These are phyloP conservation scores for Guillardia theta DNA, from an alignment of 78 protist genomes.

Conservation along the genomic window DNA sequence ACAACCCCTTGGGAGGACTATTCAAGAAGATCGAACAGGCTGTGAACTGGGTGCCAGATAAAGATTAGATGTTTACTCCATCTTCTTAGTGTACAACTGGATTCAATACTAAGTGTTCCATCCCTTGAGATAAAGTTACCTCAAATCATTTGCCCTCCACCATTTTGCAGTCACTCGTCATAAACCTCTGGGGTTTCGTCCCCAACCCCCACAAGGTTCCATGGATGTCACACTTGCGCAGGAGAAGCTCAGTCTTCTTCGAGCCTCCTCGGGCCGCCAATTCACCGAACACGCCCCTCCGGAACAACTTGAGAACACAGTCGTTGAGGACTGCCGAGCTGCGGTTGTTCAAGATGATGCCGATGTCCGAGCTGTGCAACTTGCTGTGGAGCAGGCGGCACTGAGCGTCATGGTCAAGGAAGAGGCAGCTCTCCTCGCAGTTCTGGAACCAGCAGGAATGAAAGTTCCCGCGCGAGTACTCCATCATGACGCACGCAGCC, in stretches of 20 bases:
- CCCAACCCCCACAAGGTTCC: not conserved
- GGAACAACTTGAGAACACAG: not conserved
- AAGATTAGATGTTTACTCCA: too few species aligned
- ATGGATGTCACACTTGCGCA: not conserved
- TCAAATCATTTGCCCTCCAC: too few species aligned
- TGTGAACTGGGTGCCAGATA: not conserved
- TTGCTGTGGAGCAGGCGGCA: not conserved
- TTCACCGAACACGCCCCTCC: not conserved
- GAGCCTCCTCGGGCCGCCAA: too few species aligned
- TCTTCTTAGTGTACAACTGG: too few species aligned
- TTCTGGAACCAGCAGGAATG: not conserved
- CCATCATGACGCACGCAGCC: not conserved
- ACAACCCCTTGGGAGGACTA: not conserved
- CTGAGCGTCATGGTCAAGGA: not conserved
- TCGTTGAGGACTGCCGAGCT: not conserved
- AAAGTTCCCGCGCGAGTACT: not conserved
- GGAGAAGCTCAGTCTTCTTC: not conserved
- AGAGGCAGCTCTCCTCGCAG: not conserved
- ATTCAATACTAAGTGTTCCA: too few species aligned
- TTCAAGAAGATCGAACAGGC: not conserved
- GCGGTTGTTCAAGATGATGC: not conserved
- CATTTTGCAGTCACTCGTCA: too few species aligned
- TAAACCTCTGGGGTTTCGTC: not conserved
- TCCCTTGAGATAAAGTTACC: too few species aligned
- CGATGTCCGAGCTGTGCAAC: not conserved